These are phyloP conservation scores for Lepraria neglecta DNA, from an alignment of 495 filamentous ascomycete genomes.

Conservation along the genomic window DNA sequence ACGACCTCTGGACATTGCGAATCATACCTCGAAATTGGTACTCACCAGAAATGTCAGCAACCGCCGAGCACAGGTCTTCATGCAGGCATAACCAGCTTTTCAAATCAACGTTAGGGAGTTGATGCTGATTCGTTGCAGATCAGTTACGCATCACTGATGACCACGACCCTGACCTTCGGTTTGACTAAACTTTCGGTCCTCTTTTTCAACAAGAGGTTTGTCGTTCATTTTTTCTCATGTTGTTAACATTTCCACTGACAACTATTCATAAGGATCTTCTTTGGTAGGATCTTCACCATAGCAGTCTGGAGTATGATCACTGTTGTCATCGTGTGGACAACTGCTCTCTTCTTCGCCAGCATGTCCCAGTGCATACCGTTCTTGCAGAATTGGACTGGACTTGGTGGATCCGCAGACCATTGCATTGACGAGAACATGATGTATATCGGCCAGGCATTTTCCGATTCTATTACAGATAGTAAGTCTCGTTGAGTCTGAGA, in stretches of 20 bases:
- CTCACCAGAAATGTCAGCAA: no score
- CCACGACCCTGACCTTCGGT: slow-evolving; percentile 15
- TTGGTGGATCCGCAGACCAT: background rate
- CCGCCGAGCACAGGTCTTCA: no score
- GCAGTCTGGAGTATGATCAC: background rate
- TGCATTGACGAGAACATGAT: slow-evolving; percentile 12
- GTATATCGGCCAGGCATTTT: slow-evolving; percentile 14
- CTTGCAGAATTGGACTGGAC: slow-evolving; percentile 12
- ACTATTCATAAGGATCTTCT: background rate
- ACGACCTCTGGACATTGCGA: no score
- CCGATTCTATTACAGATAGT: slow-evolving; percentile 13
- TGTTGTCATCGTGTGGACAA: slow-evolving; percentile 12
- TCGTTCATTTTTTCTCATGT: no score
- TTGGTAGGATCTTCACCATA: background rate
- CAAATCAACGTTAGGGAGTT: no score
- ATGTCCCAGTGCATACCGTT: slow-evolving; percentile 16
- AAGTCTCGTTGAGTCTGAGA: background rate
- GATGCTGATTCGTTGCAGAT: no score
- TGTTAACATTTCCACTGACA: no score
- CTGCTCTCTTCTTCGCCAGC: slow-evolving; percentile 17
- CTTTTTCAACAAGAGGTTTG: slow-evolving; percentile 13
- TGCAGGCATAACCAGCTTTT: no score
- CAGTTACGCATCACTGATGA: slow-evolving; percentile 11
- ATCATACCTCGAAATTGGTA: no score
- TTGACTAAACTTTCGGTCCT: slow-evolving; percentile 17